Evolutionary conservation across 2,329 filamentous ascomycete genomes (phyloP).

Genomic region (Nannizziopsis arthrosporioides): DNA sequence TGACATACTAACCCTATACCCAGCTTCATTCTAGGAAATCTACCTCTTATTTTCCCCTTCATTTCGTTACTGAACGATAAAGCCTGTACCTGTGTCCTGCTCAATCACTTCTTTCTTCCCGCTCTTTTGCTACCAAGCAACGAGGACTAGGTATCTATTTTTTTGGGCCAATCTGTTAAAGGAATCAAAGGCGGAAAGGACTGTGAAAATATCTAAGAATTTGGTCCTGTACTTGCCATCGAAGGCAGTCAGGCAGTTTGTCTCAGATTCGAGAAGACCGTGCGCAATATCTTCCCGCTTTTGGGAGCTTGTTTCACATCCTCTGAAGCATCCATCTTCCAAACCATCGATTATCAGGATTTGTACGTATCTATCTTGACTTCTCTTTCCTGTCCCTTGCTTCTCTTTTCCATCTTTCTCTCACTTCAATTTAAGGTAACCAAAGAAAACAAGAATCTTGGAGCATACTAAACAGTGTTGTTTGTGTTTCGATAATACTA

Average conservation of each 20-base stretch:
- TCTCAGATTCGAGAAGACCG: slow-evolving; percentile 14
- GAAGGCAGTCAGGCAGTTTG: slow-evolving; percentile 19
- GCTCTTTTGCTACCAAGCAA: slow-evolving; percentile 1
- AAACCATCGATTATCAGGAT: slow-evolving; percentile 14
- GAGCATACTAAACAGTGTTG: neutral
- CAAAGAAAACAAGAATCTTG: neutral
- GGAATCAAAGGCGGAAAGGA: slow-evolving; percentile 6
- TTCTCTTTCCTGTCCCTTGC: slow-evolving; percentile 12
- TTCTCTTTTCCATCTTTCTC: slow-evolving; percentile 4
- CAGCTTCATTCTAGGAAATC: no score
- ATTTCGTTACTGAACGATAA: neutral
- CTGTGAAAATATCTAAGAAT: slow-evolving; percentile 9
- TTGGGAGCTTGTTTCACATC: slow-evolving; percentile 11
- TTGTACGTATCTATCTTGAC: slow-evolving; percentile 19
- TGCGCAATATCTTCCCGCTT: slow-evolving; percentile 12
- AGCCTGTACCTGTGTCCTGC: no score
- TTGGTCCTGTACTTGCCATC: slow-evolving; percentile 20
- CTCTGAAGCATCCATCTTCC: slow-evolving; percentile 7
- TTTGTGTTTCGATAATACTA: neutral
- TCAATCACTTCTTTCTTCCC: neutral
- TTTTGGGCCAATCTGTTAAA: slow-evolving; percentile 13
- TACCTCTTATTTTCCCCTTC: slow-evolving; percentile 4
- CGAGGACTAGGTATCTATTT: slow-evolving; percentile 5
- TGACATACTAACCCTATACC: no score
- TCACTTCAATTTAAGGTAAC: neutral